These are phyloP conservation scores for Sistotremastrum suecicum DNA, from an alignment of 768 basidiomycete species.

Conservation along the genomic window DNA sequence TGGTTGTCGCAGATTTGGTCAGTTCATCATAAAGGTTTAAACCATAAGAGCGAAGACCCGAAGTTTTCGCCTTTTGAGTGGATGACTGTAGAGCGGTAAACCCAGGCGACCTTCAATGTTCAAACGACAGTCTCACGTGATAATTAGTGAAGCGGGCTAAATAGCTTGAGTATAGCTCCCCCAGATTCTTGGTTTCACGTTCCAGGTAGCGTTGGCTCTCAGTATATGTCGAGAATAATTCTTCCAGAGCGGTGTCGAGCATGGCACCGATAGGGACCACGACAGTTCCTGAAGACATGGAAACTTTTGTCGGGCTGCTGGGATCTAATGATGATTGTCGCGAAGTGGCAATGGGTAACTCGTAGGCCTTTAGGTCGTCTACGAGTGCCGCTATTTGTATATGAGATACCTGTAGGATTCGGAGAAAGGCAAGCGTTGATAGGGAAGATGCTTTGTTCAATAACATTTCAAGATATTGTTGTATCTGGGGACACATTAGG, in stretches of 20 bases:
- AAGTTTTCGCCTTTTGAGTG: constrained; percentile 50
- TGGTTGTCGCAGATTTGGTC: constrained; percentile 42
- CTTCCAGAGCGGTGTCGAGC: constrained; percentile 94
- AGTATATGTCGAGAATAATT: constrained; percentile 86
- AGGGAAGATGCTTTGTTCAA: constrained; percentile 59
- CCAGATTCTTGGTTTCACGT: constrained; percentile 73
- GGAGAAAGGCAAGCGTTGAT: constrained; percentile 83
- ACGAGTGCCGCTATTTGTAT: constrained; percentile 63
- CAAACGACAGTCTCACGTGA: constrained; percentile 44
- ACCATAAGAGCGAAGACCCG: constrained; percentile 82
- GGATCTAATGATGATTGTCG: constrained; percentile 46
- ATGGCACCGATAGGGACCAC: constrained; percentile 58
- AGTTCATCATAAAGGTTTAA: constrained; percentile 32
- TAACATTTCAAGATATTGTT: constrained; percentile 89
- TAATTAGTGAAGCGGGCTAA: constrained; percentile 70
- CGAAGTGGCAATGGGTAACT: constrained; percentile 54
- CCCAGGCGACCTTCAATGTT: not conserved
- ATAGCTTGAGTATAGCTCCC: constrained; percentile 61
- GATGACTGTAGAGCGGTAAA: constrained; percentile 29
- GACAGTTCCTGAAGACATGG: constrained; percentile 20
- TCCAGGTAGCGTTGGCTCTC: constrained; percentile 90
- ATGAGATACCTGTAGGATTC: constrained; percentile 81
- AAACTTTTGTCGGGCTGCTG: too few species aligned
- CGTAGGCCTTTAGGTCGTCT: constrained; percentile 85
- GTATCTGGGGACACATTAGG: constrained; percentile 44